These are phyloP conservation scores for Brachypodium distachyon DNA, from an alignment of 202 grass and related monocot species.

Conservation along the genomic window DNA sequence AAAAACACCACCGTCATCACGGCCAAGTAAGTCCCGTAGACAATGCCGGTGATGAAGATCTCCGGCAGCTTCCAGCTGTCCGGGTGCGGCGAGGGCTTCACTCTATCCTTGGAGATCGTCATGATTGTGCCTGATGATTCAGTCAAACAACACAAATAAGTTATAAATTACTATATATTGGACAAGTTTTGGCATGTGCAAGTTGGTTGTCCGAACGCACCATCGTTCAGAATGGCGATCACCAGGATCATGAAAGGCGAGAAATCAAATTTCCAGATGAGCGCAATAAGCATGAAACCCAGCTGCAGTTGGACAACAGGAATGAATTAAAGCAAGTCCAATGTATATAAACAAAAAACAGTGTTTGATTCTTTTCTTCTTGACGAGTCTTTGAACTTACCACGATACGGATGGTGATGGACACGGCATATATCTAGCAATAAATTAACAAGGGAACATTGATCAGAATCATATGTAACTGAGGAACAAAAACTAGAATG, in stretches of 20 bases:
- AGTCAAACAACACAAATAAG: neutral
- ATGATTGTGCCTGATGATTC: conserved; percentile 79
- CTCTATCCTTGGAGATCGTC: conserved; percentile 95
- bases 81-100: conserved; percentile 77
- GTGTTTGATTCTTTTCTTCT: neutral
- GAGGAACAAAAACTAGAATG: neutral
- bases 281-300: conserved; percentile 85
- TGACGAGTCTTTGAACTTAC: conserved; percentile 32
- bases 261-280: conserved; percentile 98
- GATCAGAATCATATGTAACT: neutral
- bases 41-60: conserved; percentile 85
- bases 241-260: conserved; percentile 97
- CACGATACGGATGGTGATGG: conserved; percentile 95
- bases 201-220: conserved; percentile 20
- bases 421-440: conserved; percentile 86
- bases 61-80: conserved; percentile 95
- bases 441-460: neutral
- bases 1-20: conserved; percentile 91
- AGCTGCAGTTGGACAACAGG: conserved; percentile 37
- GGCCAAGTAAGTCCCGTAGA: conserved; percentile 73
- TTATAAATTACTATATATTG: neutral
- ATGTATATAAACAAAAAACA: neutral
- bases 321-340: neutral
- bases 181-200: neutral
- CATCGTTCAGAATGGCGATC: conserved; percentile 94